Evolutionary conservation across 73 alveolate genomes (phyloP).

Genomic region (Effrenium voratum): DNA sequence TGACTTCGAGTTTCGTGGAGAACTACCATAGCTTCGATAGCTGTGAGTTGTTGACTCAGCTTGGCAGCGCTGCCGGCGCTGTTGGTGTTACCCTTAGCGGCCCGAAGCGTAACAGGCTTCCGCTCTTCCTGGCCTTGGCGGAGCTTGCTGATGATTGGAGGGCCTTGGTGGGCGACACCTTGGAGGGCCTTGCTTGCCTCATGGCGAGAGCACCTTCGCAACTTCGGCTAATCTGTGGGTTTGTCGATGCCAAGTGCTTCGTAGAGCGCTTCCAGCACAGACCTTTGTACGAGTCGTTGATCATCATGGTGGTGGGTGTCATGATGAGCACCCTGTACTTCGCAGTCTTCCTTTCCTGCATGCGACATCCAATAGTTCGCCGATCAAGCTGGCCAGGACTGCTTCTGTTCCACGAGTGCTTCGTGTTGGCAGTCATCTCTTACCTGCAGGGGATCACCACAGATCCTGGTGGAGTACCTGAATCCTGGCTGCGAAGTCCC

Average conservation of each 20-base stretch:
- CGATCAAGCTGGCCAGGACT: neutral
- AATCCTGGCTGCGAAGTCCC: constrained; percentile 25
- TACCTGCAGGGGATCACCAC: constrained; percentile 44
- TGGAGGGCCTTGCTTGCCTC: too few species aligned
- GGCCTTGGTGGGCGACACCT: neutral
- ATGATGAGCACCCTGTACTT: constrained; percentile 80
- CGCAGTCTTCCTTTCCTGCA: constrained; percentile 36
- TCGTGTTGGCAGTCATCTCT: constrained; percentile 12
- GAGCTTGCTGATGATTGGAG: neutral
- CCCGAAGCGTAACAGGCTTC: too few species aligned
- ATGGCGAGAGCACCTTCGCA: too few species aligned
- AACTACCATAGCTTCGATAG: too few species aligned
- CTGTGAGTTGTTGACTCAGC: too few species aligned
- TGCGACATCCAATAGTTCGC: neutral
- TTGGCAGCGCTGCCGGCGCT: too few species aligned
- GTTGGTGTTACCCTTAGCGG: too few species aligned
- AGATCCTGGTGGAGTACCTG: constrained; percentile 50
- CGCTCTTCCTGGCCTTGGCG: neutral
- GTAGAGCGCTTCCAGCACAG: constrained; percentile 53
- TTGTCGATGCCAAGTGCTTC: too few species aligned
- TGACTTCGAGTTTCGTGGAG: too few species aligned
- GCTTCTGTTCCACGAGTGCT: constrained; percentile 39
- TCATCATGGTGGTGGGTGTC: constrained; percentile 6
- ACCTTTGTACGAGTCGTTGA: constrained; percentile 36
- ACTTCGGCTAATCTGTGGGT: too few species aligned